Conservation (phyloP, 2,329 filamentous ascomycete genomes). For the Diplodia corticola region DNA sequence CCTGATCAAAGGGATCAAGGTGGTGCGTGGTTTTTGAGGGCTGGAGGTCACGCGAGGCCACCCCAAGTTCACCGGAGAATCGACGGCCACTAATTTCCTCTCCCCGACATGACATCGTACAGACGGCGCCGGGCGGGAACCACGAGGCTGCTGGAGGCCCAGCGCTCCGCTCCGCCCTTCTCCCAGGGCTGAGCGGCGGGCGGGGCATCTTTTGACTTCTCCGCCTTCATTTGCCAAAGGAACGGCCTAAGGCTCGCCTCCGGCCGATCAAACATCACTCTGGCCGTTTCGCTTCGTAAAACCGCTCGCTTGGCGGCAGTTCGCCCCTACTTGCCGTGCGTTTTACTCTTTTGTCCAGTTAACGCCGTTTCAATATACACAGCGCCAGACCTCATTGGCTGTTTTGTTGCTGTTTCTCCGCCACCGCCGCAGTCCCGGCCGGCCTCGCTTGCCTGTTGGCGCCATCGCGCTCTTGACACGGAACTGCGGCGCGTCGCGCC, state of each 20-base stretch:
- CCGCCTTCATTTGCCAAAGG: constrained; percentile 17
- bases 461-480: not conserved
- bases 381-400: not conserved
- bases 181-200: not conserved
- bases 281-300: not conserved
- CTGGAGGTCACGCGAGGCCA: not conserved
- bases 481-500: constrained; percentile 11
- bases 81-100: not conserved
- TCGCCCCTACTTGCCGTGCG: constrained; percentile 15
- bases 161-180: constrained; percentile 11
- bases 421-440: constrained; percentile 8
- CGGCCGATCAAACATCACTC: constrained; percentile 9
- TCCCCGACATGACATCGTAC: not conserved
- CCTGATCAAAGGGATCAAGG: not conserved
- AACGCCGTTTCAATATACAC: constrained; percentile 18
- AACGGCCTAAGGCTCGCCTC: constrained; percentile 11
- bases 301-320: constrained; percentile 7
- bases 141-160: not conserved
- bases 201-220: constrained; percentile 1
- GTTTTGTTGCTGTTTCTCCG: constrained; percentile 13
- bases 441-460: constrained; percentile 6
- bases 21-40: no score
- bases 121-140: not conserved
- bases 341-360: constrained; percentile 3
- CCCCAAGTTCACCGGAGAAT: not conserved